phyloP scores from a whole-genome alignment of 208 protist genomes.

The Crithidia expoeki region DNA sequence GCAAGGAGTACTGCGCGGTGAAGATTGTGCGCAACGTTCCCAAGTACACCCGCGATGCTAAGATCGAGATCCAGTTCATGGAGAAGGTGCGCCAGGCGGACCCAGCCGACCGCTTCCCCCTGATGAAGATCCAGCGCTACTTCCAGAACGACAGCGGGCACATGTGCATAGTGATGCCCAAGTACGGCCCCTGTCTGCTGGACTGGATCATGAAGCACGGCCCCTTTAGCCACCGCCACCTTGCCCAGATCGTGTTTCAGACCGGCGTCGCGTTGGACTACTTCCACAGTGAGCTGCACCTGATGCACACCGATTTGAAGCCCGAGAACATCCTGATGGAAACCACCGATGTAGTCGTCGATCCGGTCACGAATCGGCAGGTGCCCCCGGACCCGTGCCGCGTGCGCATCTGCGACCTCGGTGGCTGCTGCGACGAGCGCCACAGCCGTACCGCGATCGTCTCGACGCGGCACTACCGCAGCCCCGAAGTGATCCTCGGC shows the following conservation, averaged over 20 bases:
- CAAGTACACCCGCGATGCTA: slow-evolving; percentile 88
- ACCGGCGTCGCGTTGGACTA: slow-evolving; percentile 71
- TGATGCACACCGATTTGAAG: slow-evolving; percentile 86
- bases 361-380: slow-evolving; percentile 64
- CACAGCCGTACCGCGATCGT: slow-evolving; percentile 44
- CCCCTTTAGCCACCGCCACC: slow-evolving; percentile 67
- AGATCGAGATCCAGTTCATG: slow-evolving; percentile 90
- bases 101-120: slow-evolving; percentile 64
- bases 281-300: slow-evolving; percentile 75
- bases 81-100: slow-evolving; percentile 76
- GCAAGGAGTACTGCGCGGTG: slow-evolving; percentile 86
- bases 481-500: slow-evolving; percentile 74
- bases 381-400: slow-evolving; percentile 51
- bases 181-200: slow-evolving; percentile 75
- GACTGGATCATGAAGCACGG: slow-evolving; percentile 85
- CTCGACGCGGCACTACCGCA: slow-evolving; percentile 67
- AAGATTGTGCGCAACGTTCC: slow-evolving; percentile 88
- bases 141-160: slow-evolving; percentile 82
- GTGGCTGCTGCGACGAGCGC: slow-evolving; percentile 43
- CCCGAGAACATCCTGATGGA: slow-evolving; percentile 88
- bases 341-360: slow-evolving; percentile 61
- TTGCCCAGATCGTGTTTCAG: slow-evolving; percentile 85
- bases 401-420: slow-evolving; percentile 71
- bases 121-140: slow-evolving; percentile 84
- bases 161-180: slow-evolving; percentile 85